These are phyloP conservation scores for Suillus alpinus DNA, from an alignment of 768 basidiomycete genomes.

Conservation along the genomic window DNA sequence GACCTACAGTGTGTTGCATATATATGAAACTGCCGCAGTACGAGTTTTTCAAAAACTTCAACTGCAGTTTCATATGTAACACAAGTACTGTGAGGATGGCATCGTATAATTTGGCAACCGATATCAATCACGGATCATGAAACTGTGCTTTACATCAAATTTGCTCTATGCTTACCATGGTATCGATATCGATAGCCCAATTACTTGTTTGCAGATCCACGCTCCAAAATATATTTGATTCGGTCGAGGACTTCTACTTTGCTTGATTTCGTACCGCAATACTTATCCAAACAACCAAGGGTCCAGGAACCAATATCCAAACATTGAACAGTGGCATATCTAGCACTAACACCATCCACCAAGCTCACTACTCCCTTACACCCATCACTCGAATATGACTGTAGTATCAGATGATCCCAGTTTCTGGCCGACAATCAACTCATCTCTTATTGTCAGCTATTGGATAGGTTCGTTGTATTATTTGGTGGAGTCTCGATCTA, in stretches of 20 bases:
- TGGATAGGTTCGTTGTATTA: not conserved
- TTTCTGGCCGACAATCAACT: not conserved
- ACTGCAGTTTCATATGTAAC: too few species aligned
- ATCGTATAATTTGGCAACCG: too few species aligned
- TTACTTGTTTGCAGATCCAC: not conserved
- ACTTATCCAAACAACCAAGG: too few species aligned
- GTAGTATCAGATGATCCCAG: not conserved
- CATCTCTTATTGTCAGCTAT: not conserved
- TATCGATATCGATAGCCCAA: too few species aligned
- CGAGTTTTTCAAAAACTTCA: too few species aligned
- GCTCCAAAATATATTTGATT: not conserved
- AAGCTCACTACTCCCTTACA: not conserved
- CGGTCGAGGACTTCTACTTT: not conserved
- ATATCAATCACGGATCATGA: too few species aligned
- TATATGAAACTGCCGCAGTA: too few species aligned
- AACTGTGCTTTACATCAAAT: too few species aligned
- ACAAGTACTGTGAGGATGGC: too few species aligned
- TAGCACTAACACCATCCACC: not conserved
- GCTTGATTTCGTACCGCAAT: not conserved
- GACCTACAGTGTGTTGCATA: too few species aligned
- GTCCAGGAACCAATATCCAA: not conserved
- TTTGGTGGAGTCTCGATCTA: not conserved
- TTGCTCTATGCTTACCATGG: too few species aligned
- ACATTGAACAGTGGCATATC: not conserved
- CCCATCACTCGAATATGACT: not conserved